phyloP scores from a whole-genome alignment of 371 early-diverging fungal species.

The Apophysomyces elegans region DNA sequence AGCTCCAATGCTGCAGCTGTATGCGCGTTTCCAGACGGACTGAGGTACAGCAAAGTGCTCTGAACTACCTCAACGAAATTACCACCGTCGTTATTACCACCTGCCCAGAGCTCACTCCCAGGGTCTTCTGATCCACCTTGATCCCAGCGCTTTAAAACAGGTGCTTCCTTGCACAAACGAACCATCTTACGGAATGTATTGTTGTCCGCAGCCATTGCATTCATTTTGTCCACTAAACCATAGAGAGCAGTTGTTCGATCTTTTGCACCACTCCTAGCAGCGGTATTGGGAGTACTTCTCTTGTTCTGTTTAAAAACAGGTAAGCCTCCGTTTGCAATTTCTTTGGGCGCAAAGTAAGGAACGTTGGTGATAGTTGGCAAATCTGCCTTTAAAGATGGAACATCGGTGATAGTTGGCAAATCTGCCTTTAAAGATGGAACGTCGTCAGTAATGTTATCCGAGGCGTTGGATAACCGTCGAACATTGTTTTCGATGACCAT shows the following conservation, averaged over 20 bases:
- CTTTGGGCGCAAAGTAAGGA: conserved; percentile 22
- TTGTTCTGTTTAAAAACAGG: conserved; percentile 20
- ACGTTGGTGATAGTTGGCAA: conserved; percentile 2
- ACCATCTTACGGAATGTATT: conserved; percentile 40
- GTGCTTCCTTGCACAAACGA: conserved; percentile 42
- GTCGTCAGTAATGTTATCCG: neutral
- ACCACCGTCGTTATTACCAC: conserved; percentile 42
- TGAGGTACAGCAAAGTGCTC: conserved; percentile 27
- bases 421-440: neutral
- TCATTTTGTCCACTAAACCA: conserved; percentile 41
- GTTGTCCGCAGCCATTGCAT: conserved; percentile 23
- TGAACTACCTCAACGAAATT: conserved; percentile 51
- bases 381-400: neutral
- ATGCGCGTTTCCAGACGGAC: conserved; percentile 4
- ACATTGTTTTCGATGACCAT: neutral
- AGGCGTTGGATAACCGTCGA: neutral
- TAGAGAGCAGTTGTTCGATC: conserved; percentile 38
- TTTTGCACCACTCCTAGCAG: conserved; percentile 26
- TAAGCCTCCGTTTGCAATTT: conserved; percentile 10
- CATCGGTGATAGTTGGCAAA: neutral
- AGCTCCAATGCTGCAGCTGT: conserved; percentile 33
- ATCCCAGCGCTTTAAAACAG: conserved; percentile 47
- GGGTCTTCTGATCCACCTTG: conserved; percentile 46
- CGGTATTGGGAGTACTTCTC: conserved; percentile 17
- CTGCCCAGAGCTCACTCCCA: conserved; percentile 48